Evolutionary conservation across 1,284 basidiomycete species (phyloP), one percentile per base, ranked within the genome.

Genomic region (Trichosporon faecale): DNA sequence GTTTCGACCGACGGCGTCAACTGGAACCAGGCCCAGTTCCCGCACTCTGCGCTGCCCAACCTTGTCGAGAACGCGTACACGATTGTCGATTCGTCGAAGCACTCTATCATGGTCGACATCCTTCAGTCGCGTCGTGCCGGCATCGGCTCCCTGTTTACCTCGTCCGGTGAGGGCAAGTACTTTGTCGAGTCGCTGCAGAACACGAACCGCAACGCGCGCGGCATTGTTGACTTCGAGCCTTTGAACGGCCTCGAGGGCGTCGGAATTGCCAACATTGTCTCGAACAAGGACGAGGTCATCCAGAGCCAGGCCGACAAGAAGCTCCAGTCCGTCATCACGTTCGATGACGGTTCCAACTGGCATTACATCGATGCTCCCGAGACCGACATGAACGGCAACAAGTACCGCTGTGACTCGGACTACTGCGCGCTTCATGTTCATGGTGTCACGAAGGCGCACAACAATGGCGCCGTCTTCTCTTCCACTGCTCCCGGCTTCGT

Each of bases 101-200:
- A 98, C 79, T 97, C 94, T 11, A 88, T 99, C 49, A 93, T 91
- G 16, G 93, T 99, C 52, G 97, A 99, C 78, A 95, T 98, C 65
- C 88, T 95, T 67, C 86, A 92, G 3, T 89, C 91, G 67, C 89
- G 93, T 66, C 85, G 86, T 55, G 87, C 88, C 70, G 86, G 88
- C 9, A 89, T 95, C 23, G 96, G 96, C 0, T 96, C 94, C 2
- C 85, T 99, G 4, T 99, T 98, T 84, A 91, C 96, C 64, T 93
- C 91, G 81, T 96, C 98, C 82, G 92, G 91, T 52, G 93, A 97
- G 74, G 97, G 97, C 1, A 96, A 93, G 9, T 94, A 90, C 84
- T 99, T 98, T 80, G 91, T 95, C n/a, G 88, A 95, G 83, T 91
- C 91, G 77, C 85, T 99, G 68, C 88, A 90, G 78, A 90, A 95